Evolutionary conservation across 306 rosid species (phyloP), one percentile per base, ranked within the genome.

Genomic region (Prunus dulcis): DNA sequence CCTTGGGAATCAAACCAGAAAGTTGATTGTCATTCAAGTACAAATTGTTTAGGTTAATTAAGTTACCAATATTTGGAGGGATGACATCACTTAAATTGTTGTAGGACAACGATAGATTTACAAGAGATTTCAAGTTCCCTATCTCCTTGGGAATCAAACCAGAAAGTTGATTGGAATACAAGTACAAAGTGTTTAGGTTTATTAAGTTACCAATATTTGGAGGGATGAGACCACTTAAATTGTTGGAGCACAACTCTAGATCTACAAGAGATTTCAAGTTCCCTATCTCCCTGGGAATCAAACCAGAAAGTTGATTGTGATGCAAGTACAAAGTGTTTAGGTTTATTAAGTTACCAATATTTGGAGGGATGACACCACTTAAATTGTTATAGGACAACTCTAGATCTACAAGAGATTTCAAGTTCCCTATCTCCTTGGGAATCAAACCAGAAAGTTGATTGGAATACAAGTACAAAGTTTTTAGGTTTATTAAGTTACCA

Each of bases 21-120:
- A 27, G 28, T 27, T 27, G 28, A 27, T 27, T 27, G 2, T 0
- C 0, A 27, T 0, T 0, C 30, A 28, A 28, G 30, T 2, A 3
- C 30, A 28, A 28, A 28, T 3, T 2, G 30, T 28, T 28, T 28
- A 28, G 30, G 3, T 28, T 28, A 3, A 3, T 30, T 30, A 28
- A 28, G 30, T 2, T 28, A 28, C 30, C 30, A 28, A 28, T 28
- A 28, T 28, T 28, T 28, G 30, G 30, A 28, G 30, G 30, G 30
- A 28, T 28, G 30, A 3, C 4, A 28, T 4, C 30, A 28, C 30
- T 28, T 2, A 28, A 28, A 28, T 3, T 28, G 30, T 28, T 28
- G 3, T 0, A 0, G 30, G 0, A 28, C 30, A 28, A 3, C 0
- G 0, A 0, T 28, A 28, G 34, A 30, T 30, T 1, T 3, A 51